Conservation (phyloP, 2,329 filamentous ascomycete genomes). For the Neocucurbitaria cava region DNA sequence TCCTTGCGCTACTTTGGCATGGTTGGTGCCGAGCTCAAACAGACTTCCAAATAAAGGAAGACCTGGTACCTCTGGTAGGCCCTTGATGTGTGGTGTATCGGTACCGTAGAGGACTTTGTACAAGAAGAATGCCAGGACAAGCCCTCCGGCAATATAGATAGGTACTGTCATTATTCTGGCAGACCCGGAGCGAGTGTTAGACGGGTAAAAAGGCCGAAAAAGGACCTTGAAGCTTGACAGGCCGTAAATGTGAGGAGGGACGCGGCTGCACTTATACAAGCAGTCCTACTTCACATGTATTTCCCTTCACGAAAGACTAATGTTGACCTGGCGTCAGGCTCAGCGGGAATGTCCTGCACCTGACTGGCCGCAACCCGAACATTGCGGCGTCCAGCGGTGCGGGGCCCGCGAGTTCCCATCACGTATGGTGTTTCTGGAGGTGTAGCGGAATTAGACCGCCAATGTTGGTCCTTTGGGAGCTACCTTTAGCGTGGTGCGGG, state of each 20-base stretch:
- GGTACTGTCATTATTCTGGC: slow-evolving; percentile 47
- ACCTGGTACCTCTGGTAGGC: slow-evolving; percentile 56
- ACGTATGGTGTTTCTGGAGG: slow-evolving; percentile 3
- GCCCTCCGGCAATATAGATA: slow-evolving; percentile 51
- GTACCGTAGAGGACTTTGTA: slow-evolving; percentile 54
- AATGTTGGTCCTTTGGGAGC: slow-evolving; percentile 1
- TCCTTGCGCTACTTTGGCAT: slow-evolving; percentile 55
- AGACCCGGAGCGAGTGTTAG: background rate
- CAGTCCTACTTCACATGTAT: background rate
- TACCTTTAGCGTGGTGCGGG: slow-evolving; percentile 22
- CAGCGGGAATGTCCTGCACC: slow-evolving; percentile 12
- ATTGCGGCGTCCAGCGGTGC: background rate
- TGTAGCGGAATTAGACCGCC: slow-evolving; percentile 24
- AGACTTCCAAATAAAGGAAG: slow-evolving; percentile 57
- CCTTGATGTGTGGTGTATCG: slow-evolving; percentile 58
- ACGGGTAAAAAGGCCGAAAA: background rate
- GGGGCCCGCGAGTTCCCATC: slow-evolving; percentile 7
- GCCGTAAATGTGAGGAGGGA: background rate
- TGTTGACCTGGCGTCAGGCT: slow-evolving; percentile 1
- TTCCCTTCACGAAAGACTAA: background rate
- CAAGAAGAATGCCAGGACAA: slow-evolving; percentile 50
- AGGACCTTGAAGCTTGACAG: slow-evolving; percentile 1
- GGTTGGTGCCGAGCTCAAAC: slow-evolving; percentile 54
- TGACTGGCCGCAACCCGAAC: slow-evolving; percentile 10
- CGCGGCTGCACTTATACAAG: slow-evolving; percentile 14